Base-by-base conservation (phyloP, 2,329 filamentous ascomycete genomes). In the Penicillium hordei region DNA sequence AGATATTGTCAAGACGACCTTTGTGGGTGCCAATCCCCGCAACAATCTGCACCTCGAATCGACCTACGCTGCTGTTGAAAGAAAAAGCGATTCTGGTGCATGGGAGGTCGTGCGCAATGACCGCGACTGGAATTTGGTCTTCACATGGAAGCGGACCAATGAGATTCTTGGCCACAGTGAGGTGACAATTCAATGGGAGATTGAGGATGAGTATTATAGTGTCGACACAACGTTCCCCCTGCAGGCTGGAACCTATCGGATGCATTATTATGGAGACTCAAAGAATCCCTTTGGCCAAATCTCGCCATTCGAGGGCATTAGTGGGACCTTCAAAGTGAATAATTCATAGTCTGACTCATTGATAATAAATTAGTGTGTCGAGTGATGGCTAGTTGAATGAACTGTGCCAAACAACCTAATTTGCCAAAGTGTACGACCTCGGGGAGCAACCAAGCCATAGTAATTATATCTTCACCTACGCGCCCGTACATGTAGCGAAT, bases 11-110 rank as follows among this genome's bases (percentile, higher is more conserved):
- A 82, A 78, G 17, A 88, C 83, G 0, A 86, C 81, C 0, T 97
- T 97, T 72, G 84, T 93, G 2, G 93, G 88, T 17, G 93, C 93
- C 1, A 96, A 96, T 68, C 93, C 93, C 17, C 84, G 93, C 31
- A 97, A 97, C 72, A 89, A 96, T 63, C 83, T 97, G 31, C 84
- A 86, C 2, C 84, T 91, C 2, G 93, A 90, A 67, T 82, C 81
- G 3, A 96, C 91, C 0, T 97, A 86, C 73, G 88, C 88, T 0
- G 85, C 89, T 0, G 83, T 97, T 0, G 92, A 97, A 78, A 80
- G 79, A 68, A 79, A 84, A 48, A 71, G 81, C 34, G 68, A 70
- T 55, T 75, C 65, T 29, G 77, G 70, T 15, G 67, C 51, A 0
- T 97, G 93, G 93, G 76, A 73, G 8, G 80, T 78, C 40, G 83